A percentile compares a stretch with the other conserved stretches of the same genome.
phyloP scores from a whole-genome alignment of 2,329 filamentous ascomycete genomes.

The Scleromitrula shiraiana region DNA sequence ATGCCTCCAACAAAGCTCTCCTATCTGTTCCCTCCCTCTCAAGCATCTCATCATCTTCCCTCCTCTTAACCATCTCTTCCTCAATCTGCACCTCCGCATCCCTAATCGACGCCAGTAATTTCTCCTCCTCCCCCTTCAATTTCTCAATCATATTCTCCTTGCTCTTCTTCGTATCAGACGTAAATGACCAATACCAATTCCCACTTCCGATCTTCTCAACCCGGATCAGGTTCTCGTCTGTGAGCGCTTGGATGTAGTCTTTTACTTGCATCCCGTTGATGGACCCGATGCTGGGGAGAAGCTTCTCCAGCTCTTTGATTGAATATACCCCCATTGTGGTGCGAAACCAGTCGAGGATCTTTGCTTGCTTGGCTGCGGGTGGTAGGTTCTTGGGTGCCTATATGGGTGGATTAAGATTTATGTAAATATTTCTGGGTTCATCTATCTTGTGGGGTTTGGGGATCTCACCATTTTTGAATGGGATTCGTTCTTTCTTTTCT shows the following conservation, averaged over 20 bases:
- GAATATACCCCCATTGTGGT: constrained; percentile 53
- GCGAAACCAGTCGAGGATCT: constrained; percentile 52
- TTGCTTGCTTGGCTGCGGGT: constrained; percentile 48
- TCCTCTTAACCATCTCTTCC: constrained; percentile 30
- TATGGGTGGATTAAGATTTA: no score
- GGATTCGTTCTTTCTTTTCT: no score
- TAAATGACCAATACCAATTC: constrained; percentile 67
- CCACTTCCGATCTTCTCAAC: constrained; percentile 64
- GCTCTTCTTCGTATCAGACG: constrained; percentile 44
- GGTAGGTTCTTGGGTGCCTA: constrained; percentile 46
- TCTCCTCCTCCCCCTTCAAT: constrained; percentile 31
- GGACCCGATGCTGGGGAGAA: constrained; percentile 49
- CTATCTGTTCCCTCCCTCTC: constrained; percentile 23
- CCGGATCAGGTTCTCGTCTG: constrained; percentile 52
- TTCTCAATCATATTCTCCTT: constrained; percentile 33
- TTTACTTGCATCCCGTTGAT: constrained; percentile 61
- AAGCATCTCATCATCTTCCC: constrained; percentile 29
- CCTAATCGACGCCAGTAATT: constrained; percentile 25
- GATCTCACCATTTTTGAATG: background rate
- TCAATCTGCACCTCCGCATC: constrained; percentile 30
- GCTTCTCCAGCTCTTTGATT: constrained; percentile 61
- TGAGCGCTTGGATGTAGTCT: constrained; percentile 55
- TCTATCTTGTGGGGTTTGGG: constrained; percentile 2
- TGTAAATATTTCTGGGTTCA: background rate
- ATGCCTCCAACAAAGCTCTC: constrained; percentile 22